Conservation (phyloP, 129 eudicot species). For the Escallonia herrerae region DNA sequence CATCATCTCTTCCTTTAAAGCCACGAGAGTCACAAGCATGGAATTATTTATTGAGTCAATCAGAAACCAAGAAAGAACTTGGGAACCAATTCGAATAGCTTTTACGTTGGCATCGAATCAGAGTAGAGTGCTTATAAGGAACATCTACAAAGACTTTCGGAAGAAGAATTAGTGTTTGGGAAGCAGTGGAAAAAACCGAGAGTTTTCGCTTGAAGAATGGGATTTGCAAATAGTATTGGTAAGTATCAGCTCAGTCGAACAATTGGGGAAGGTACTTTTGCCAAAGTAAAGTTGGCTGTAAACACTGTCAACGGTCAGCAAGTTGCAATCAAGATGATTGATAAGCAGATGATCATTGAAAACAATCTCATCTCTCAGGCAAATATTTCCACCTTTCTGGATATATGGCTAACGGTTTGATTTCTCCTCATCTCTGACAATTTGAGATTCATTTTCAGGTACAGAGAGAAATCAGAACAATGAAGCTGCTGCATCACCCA, state of each 20-base stretch:
- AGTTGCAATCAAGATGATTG: conserved; percentile 33
- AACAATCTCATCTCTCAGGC: conserved; percentile 32
- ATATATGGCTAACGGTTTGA: no score
- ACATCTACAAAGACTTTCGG: background rate
- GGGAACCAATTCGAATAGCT: background rate
- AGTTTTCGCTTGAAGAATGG: conserved; percentile 8
- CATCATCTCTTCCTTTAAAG: background rate
- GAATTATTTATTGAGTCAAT: background rate
- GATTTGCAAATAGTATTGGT: conserved; percentile 17
- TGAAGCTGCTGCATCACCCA: conserved; percentile 33
- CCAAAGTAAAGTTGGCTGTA: conserved; percentile 30
- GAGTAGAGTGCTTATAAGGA: background rate
- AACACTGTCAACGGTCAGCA: conserved; percentile 14
- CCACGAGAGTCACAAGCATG: background rate
- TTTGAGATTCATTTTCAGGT: conserved; percentile 12
- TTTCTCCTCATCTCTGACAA: background rate
- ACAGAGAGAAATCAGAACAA: conserved; percentile 28
- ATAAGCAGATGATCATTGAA: conserved; percentile 17
- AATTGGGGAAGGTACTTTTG: conserved; percentile 31
- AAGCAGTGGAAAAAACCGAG: background rate
- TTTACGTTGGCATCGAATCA: background rate
- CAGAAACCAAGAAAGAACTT: background rate
- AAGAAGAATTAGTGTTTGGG: background rate
- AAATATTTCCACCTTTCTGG: background rate
- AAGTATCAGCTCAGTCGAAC: conserved; percentile 28